Evolutionary conservation across 1,139 yeast species (phyloP).

Genomic region (Saccharomyces hybrid): DNA sequence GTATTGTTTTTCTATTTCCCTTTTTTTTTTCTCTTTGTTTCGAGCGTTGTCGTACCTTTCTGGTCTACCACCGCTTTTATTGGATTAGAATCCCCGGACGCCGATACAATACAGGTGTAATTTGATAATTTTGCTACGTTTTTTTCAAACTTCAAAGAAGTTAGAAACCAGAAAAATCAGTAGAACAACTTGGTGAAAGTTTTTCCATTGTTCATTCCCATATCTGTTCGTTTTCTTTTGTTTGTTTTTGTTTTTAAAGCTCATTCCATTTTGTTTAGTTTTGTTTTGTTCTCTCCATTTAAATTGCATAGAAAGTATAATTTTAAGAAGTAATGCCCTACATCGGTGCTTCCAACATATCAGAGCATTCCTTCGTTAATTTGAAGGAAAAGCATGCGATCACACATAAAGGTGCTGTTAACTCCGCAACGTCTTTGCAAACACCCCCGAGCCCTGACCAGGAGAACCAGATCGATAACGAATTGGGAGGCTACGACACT

Average conservation of each 20-base stretch:
- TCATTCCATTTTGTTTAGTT: neutral
- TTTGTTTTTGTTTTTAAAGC: neutral
- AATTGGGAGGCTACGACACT: neutral
- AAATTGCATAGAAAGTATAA: neutral
- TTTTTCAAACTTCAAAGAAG: neutral
- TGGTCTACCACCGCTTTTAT: neutral
- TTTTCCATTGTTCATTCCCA: neutral
- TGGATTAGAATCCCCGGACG: neutral
- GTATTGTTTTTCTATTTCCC: neutral
- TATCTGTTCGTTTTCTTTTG: neutral
- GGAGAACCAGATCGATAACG: neutral
- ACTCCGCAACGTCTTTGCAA: neutral
- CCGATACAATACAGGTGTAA: neutral
- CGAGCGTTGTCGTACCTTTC: neutral
- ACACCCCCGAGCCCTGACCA: neutral
- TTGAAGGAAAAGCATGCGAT: constrained; percentile 21
- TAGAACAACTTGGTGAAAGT: neutral
- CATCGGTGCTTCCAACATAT: constrained; percentile 19
- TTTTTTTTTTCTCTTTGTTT: neutral
- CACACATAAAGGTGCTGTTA: neutral
- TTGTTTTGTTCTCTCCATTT: neutral
- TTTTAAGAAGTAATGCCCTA: constrained; percentile 15
- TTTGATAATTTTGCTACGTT: neutral
- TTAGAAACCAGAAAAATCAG: neutral
- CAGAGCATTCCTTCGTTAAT: constrained; percentile 14